These are phyloP conservation scores for Micromonas pusilla DNA, from an alignment of 139 green algal genomes.

Conservation along the genomic window DNA sequence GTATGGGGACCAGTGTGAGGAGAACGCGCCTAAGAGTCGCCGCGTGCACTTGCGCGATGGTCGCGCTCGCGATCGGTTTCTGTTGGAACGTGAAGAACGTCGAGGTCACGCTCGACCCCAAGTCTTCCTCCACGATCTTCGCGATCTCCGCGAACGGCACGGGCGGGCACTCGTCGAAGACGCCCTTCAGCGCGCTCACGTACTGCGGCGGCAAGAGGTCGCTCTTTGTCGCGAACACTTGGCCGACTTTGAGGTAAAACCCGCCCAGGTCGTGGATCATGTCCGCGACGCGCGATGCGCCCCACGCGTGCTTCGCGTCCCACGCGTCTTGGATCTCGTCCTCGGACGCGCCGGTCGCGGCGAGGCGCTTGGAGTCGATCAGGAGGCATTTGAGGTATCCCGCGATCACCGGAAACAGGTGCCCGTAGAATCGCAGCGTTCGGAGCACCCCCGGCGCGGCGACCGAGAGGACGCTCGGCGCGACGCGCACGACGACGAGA, in stretches of 20 bases:
- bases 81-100: background rate
- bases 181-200: background rate
- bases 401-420: background rate
- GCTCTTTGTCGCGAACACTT: conserved; percentile 29
- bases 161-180: conserved; percentile 24
- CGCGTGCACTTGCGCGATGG: conserved; percentile 29
- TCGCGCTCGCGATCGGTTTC: conserved; percentile 5
- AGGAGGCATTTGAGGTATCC: background rate
- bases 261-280: background rate
- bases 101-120: background rate
- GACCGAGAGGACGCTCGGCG: background rate
- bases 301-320: background rate
- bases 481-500: background rate
- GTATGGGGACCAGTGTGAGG: too few relatives aligned
- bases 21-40: too few relatives aligned
- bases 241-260: conserved; percentile 12
- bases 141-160: background rate
- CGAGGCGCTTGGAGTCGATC: background rate
- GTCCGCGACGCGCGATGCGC: background rate
- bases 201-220: conserved; percentile 30
- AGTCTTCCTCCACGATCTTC: conserved; percentile 8
- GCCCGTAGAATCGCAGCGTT: background rate
- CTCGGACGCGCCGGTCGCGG: background rate
- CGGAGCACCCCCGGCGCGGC: background rate
- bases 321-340: background rate